A percentile compares a stretch with the other conserved stretches of the same genome.
These are phyloP conservation scores for Melanomma pulvis-pyrius DNA, from an alignment of 495 filamentous ascomycete species.

Conservation along the genomic window DNA sequence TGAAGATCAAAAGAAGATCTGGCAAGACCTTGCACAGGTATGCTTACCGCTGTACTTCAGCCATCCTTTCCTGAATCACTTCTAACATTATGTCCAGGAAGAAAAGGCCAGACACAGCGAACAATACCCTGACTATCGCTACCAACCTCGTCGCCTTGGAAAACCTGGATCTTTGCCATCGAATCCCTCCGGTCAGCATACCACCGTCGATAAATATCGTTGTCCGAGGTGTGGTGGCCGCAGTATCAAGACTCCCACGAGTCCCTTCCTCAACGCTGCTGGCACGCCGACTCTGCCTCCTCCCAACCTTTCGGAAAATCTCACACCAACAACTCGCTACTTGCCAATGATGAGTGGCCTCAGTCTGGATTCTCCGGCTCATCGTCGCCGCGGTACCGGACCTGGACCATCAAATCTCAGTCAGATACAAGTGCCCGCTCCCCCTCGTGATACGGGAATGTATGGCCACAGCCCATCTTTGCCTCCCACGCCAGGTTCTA, in stretches of 20 bases:
- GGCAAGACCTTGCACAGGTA: slow-evolving; percentile 89
- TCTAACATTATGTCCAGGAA: slow-evolving; percentile 57
- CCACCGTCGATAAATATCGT: slow-evolving; percentile 46
- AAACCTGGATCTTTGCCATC: slow-evolving; percentile 28
- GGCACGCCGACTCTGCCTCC: slow-evolving; percentile 53
- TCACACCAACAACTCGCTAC: slow-evolving; percentile 42
- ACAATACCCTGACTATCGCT: slow-evolving; percentile 91
- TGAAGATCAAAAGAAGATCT: slow-evolving; percentile 76
- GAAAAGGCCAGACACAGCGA: slow-evolving; percentile 89
- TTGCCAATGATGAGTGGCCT: slow-evolving; percentile 51
- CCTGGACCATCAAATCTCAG: slow-evolving; percentile 29
- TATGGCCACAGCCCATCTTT: slow-evolving; percentile 12
- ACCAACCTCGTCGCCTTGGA: slow-evolving; percentile 81
- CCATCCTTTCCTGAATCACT: slow-evolving; percentile 1
- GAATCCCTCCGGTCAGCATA: slow-evolving; percentile 24
- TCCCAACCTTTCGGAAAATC: slow-evolving; percentile 32
- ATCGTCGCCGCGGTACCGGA: slow-evolving; percentile 12
- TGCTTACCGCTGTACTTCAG: slow-evolving; percentile 3
- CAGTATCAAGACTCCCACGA: slow-evolving; percentile 58
- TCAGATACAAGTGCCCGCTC: slow-evolving; percentile 17
- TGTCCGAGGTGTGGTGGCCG: slow-evolving; percentile 67
- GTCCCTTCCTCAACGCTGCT: slow-evolving; percentile 41
- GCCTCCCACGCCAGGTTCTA: slow-evolving; percentile 53
- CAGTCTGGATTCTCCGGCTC: slow-evolving; percentile 42
- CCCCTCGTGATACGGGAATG: slow-evolving; percentile 37